A percentile compares a stretch with the other conserved stretches of the same genome.
phyloP scores from a whole-genome alignment of 805 yeast species.

The Wickerhamiella bombiphila region DNA sequence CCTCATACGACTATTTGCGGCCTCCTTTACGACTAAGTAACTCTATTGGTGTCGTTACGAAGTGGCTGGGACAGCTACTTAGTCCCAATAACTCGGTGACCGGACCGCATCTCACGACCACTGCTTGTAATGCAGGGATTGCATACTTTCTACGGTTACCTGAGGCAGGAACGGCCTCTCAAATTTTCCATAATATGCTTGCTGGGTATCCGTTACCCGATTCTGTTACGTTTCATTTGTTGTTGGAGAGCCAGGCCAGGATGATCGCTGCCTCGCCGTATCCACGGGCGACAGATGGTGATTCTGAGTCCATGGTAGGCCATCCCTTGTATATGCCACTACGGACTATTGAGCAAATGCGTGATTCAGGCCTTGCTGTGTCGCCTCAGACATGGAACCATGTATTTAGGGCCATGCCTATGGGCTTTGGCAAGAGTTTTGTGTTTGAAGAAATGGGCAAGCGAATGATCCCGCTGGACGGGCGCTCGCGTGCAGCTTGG shows the following conservation, averaged over 20 bases:
- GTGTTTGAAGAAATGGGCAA: slow-evolving; percentile 15
- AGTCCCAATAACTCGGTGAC: slow-evolving; percentile 2
- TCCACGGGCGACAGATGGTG: slow-evolving; percentile 2
- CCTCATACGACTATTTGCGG: slow-evolving; percentile 3
- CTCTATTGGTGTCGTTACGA: slow-evolving; percentile 1
- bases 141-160: slow-evolving; percentile 7
- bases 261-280: slow-evolving; percentile 7
- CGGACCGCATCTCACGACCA: slow-evolving; percentile 2
- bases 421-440: slow-evolving; percentile 17
- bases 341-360: slow-evolving; percentile 5
- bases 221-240: slow-evolving; percentile 7
- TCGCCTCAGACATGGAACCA: slow-evolving; percentile 14
- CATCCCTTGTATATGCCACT: slow-evolving; percentile 12
- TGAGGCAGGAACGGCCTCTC: slow-evolving; percentile 10
- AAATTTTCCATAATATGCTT: slow-evolving; percentile 5
- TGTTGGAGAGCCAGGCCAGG: slow-evolving; percentile 10
- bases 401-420: slow-evolving; percentile 14
- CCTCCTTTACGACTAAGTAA: background rate
- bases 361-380: slow-evolving; percentile 5
- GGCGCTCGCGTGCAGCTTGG: slow-evolving; percentile 6
- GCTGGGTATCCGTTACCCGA: slow-evolving; percentile 2
- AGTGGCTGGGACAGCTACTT: slow-evolving; percentile 3
- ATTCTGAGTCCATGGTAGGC: no score
- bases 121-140: slow-evolving; percentile 8
- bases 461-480: slow-evolving; percentile 9